Evolutionary conservation across 2,329 filamentous ascomycete species (phyloP), one percentile per base, ranked within the genome.

Genomic region (Botrytis hyacinthi): DNA sequence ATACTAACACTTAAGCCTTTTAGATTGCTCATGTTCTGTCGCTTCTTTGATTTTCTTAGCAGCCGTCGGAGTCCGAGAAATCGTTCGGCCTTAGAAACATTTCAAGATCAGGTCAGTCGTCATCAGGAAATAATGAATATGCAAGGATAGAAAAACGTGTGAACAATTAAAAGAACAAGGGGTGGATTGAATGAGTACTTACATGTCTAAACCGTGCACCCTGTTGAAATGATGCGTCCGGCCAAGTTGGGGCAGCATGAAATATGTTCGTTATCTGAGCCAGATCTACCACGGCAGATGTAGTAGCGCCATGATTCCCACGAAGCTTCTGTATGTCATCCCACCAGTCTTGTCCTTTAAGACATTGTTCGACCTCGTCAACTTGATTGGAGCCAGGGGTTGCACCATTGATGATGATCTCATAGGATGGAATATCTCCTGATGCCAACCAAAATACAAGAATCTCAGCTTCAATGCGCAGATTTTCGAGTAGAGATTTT

Each of bases 261-360:
- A 87, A 81, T 26, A 86, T 80, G 59, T 83, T 83, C 26, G 82
- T 82, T 44, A 85, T 82, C 46, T 84, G 81, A n/a, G 82, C 81
- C 26, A 85, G 73, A 72, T 85, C 83, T 29, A 40, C 62, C 3
- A 51, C 32, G 75, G 86, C 83, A n/a, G 80, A 81, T 20, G 82
- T 81, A 62, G 80, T 75, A 22, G 70, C 57, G 10, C 77, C 79
- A 20, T 79, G 75, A 14, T 80, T 80, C 40, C 85, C 85, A 42
- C 88, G 84, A 18, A 87, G 81, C 61, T 83, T 85, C 77, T 91
- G 89, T 6, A 96, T 84, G 60, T 95, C 91, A 67, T 91, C 87
- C 94, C 94, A 97, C 94, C 94, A 97, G 46, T 91, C 88, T 78
- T 96, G 91, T 16, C 90, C 88, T 76, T 87, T 87, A 22, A 97